Percentiles rank a stretch among this genome's conserved stretches.
phyloP scores from a whole-genome alignment of 2,329 filamentous ascomycete genomes.

The Nemania abortiva region DNA sequence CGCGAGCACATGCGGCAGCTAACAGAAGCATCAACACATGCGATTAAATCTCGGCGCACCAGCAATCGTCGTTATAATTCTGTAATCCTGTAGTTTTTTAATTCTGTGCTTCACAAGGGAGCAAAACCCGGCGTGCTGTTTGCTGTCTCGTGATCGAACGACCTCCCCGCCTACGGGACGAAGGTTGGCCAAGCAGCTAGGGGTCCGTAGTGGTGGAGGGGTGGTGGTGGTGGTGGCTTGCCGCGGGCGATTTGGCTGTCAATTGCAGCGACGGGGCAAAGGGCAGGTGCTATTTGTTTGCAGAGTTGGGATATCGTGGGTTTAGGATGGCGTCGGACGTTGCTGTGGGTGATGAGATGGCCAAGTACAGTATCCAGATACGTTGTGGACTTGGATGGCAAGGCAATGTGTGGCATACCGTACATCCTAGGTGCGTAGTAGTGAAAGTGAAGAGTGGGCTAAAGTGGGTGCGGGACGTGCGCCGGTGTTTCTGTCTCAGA shows the following conservation, averaged over 20 bases:
- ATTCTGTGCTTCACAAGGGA: slow-evolving; percentile 7
- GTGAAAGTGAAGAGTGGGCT: slow-evolving; percentile 20
- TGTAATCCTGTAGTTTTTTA: neutral
- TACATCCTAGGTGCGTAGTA: neutral
- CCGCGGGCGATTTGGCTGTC: neutral
- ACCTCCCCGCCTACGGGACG: slow-evolving; percentile 18
- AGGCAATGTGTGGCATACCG: neutral
- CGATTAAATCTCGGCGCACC: slow-evolving; percentile 11
- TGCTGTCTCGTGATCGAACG: slow-evolving; percentile 26
- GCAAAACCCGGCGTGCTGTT: slow-evolving; percentile 13
- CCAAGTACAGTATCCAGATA: slow-evolving; percentile 25
- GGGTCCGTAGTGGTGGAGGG: slow-evolving; percentile 3
- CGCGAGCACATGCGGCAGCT: slow-evolving; percentile 26
- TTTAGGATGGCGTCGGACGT: slow-evolving; percentile 7
- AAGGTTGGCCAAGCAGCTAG: slow-evolving; percentile 19
- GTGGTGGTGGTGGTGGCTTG: slow-evolving; percentile 10
- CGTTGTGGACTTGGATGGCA: slow-evolving; percentile 19
- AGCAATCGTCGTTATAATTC: neutral
- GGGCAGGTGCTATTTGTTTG: slow-evolving; percentile 20
- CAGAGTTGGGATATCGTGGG: slow-evolving; percentile 11
- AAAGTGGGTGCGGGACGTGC: slow-evolving; percentile 34
- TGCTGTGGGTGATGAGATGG: slow-evolving; percentile 23
- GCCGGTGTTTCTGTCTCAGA: slow-evolving; percentile 33
- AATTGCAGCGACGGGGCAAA: slow-evolving; percentile 11
- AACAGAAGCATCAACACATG: slow-evolving; percentile 18